Evolutionary conservation across 768 basidiomycete species (phyloP), one percentile per base, ranked within the genome.

Genomic region (Suillus cothurnatus): DNA sequence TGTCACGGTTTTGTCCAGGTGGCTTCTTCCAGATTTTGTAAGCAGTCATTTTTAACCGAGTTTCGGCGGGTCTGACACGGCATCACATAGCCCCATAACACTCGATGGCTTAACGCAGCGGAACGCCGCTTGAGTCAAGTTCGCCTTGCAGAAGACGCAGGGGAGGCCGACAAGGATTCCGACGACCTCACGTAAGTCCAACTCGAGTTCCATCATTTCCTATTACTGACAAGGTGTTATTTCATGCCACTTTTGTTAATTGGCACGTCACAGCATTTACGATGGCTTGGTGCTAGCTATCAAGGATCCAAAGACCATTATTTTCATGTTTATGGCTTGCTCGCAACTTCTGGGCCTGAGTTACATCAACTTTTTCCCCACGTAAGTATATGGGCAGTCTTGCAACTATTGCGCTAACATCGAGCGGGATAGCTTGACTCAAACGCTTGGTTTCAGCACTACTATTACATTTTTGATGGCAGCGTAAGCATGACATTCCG

Each of bases 111-210:
- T 38, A 75, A 81, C 11, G 71, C 80, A 0, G 74, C 79, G 7
- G 84, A 89, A 66, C 78, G 82, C 23, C 83, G 81, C n/a, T 79
- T 90, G 39, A 88, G 86, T 5, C 88, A 88, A 76, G 85, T 82
- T n/a, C 85, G 89, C 17, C 80, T 90, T 9, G 85, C 88, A 0
- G 88, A 90, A 72, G 89, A 89, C 69, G 85, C 84, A 9, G 88
- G 89, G 3, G 87, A 89, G 72, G 88, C 87, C 0, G 89, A 90
- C 68, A 76, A 82, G 69, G 87, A 89, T 68, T 43, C 65, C 1
- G 41, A 41, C 0, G 21, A 70, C 17, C 28, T 64, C 1, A 68
- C 69, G 71, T 73, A 45, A 45, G 72, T 68, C n/a, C 39, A 28
- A 1, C 15, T 49, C 32, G 26, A 23, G 38, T 15, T 49, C 32